These are phyloP conservation scores for Ophiostoma perfectum DNA, from an alignment of 2,329 filamentous ascomycete genomes.

Conservation along the genomic window DNA sequence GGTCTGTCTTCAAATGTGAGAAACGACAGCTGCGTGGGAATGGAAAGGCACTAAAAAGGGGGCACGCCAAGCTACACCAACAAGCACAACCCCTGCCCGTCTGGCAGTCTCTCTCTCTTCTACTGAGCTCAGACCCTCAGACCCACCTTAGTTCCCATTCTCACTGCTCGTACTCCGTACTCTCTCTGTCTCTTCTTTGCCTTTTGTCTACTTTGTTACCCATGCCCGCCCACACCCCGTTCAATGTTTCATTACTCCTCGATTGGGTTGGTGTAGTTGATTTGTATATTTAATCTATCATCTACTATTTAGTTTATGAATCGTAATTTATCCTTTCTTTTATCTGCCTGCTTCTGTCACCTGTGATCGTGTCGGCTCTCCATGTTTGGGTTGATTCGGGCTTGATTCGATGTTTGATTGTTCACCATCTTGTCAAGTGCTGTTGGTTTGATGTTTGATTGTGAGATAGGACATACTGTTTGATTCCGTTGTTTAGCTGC, in stretches of 20 bases:
- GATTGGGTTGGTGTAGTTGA: background rate
- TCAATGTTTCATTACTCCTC: constrained; percentile 10
- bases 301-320: background rate
- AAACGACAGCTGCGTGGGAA: constrained; percentile 1
- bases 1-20: background rate
- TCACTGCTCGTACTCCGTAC: background rate
- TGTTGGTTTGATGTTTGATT: background rate
- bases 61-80: constrained; percentile 4
- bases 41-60: constrained; percentile 10
- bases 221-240: background rate
- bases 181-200: background rate
- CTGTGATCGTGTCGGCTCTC: background rate
- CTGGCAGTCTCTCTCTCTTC: background rate
- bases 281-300: background rate
- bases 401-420: background rate
- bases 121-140: constrained; percentile 8
- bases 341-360: background rate
- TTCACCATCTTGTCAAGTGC: background rate
- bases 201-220: constrained; percentile 7
- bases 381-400: background rate
- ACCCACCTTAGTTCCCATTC: background rate
- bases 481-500: background rate
- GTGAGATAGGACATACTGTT: background rate
- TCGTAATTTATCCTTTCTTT: background rate
- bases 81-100: constrained; percentile 2